These are phyloP conservation scores for Mucor irregularis DNA, from an alignment of 371 early-diverging fungal species.

Conservation along the genomic window DNA sequence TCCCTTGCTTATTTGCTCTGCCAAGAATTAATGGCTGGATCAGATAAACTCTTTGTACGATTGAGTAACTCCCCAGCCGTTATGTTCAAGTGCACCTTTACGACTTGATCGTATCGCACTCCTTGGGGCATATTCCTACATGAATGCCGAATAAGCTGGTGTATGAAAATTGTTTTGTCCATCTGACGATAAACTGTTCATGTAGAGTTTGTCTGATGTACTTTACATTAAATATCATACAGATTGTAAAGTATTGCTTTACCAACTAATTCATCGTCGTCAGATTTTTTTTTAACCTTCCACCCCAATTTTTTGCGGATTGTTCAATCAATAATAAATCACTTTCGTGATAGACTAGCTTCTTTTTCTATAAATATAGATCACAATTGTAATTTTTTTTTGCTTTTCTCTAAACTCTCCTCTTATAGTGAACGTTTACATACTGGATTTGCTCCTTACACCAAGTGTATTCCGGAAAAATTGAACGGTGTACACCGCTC, in stretches of 20 bases:
- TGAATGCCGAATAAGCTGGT: constrained; percentile 18
- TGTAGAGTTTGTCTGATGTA: constrained; percentile 19
- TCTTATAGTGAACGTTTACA: too few relatives aligned
- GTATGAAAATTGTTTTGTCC: constrained; percentile 5
- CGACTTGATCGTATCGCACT: constrained; percentile 22
- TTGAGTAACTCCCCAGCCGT: constrained; percentile 13
- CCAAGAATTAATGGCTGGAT: constrained; percentile 9
- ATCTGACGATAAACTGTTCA: constrained; percentile 15
- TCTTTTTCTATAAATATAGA: too few relatives aligned
- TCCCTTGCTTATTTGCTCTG: constrained; percentile 11
- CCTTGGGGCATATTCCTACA: constrained; percentile 17
- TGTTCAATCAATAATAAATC: too few relatives aligned
- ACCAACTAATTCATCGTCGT: neutral
- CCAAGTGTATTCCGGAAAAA: too few relatives aligned
- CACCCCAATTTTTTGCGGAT: too few relatives aligned
- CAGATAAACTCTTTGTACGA: constrained; percentile 19
- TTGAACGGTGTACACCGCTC: too few relatives aligned
- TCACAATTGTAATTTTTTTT: too few relatives aligned
- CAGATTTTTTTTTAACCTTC: constrained; percentile 1
- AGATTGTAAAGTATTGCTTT: neutral
- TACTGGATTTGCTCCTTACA: too few relatives aligned
- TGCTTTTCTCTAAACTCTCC: too few relatives aligned
- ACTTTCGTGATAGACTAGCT: too few relatives aligned
- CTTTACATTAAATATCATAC: constrained; percentile 9
- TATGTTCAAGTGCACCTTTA: constrained; percentile 19